Base-by-base conservation (phyloP, 1,284 basidiomycete genomes). In the Wallemia mellicola region DNA sequence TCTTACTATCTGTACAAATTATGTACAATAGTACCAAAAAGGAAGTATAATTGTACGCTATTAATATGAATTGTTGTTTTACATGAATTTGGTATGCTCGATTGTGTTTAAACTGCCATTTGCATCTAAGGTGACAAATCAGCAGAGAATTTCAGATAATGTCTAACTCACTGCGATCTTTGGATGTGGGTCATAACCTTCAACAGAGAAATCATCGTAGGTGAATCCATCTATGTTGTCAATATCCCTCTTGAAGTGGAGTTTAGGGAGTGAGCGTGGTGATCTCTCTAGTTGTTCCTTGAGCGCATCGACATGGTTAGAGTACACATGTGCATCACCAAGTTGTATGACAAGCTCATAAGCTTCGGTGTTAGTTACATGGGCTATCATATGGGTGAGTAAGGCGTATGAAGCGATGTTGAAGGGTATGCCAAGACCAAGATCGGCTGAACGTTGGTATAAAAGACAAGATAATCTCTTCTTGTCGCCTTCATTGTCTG, bases 351-450 rank as follows among this genome's bases (percentile, higher is more conserved):
- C 77, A 59, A 98, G 79, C 68, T 94, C 86, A 67, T 83, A 79
- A 0, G 92, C 78, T 55, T 83, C 80, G 15, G 85, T 91, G 59
- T 77, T 76, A 1, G 92, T 96, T 60, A 95, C 80, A 27, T 80
- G 79, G 15, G 92, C 92, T 63, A 98, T 80, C 85, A 98, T 92
- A 71, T 95, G 88, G 0, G 89, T 94, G 60, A 98, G 77, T 22
- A 98, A 77, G 1, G 94, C 85, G 69, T 98, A 98, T 1, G 87
- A 92, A 9, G 92, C 92, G 71, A 98, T 96, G 72, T 98, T 98
- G 78, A 98, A 98, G 0, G 92, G 92, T 59, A 95, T 85, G 1
- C 92, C 92, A 33, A 98, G 82, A 0, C 92, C 92, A 5, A 96
- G 77, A 68, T 98, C 92, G 55, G 91, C 92, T 3, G 89, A 95